Evolutionary conservation across 2,329 filamentous ascomycete species (phyloP), one percentile per base, ranked within the genome.

Genomic region (Ophiostoma sp.): DNA sequence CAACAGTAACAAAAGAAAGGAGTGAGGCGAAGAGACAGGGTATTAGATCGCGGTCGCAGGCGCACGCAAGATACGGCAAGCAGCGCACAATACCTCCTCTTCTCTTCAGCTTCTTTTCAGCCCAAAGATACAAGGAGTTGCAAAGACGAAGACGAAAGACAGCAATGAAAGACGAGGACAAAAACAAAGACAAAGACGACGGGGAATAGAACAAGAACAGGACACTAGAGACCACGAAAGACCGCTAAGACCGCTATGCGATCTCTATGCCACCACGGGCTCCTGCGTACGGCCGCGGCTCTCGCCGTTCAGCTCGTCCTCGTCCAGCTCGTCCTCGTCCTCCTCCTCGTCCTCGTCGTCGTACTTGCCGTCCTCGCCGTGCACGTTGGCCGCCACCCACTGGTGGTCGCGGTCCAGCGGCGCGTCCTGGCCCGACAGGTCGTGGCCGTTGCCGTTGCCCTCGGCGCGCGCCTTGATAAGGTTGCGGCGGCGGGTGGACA

Each of bases 401-500:
- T 90, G 92, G 77, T 94, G 92, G 71, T 89, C 85, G 77, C 92
- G 91, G 73, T 93, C 88, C 73, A 93, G 81, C 20, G 92, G 90
- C 67, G 86, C 86, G 77, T 97, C 94, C 81, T 97, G 94, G 67
- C 85, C 85, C 2, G 92, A 91, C 54, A 97, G 85, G 77, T 97
- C 94, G 71, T 93, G 85, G 60, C 92, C 92, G 76, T 94, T 91
- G 71, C 87, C 85, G 76, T 94, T 91, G 71, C 87, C 85, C 76
- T 94, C 91, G 72, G 87, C 86, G 73, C 87, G 85, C 72, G 85
- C 86, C 74, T 83, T 84, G 77, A 90, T 87, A 78, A 90, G 90
- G 79, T 90, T 89, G 72, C 90, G 88, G 74, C 93, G 90, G 75
- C 94, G 90, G 79, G 93, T 92, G 65, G 92, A 96, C 48, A 98